Evolutionary conservation across 768 basidiomycete species (phyloP), one percentile per base, ranked within the genome.

Genomic region (Terana coerulea): DNA sequence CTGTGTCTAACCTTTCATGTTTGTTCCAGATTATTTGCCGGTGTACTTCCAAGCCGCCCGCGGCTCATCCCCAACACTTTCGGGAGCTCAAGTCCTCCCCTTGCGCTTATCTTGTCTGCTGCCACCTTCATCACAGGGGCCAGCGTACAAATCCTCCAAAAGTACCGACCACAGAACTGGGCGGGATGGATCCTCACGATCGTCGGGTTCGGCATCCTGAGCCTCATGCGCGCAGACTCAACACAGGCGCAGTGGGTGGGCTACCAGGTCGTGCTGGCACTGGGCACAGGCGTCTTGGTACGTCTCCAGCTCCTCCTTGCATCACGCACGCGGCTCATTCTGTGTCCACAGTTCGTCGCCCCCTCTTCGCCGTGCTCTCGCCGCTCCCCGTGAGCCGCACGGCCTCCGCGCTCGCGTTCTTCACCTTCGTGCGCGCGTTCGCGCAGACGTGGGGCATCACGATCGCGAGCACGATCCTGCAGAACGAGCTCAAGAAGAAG

Each of bases 361-460:
- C 55, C 61, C 3, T 59, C 19, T 64, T 61, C 52, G 53, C 63
- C 7, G 34, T 60, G 21, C 45, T 64, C 5, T 59, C 63, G 3
- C 67, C 71, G 0, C 56, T 71, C 0, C 63, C 65, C 1, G 58
- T 67, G 2, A 35, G 55, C 3, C 58, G 60, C 19, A 67, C 61
- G 29, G 72, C 72, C 10, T 54, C 64, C 1, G 72, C 72, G 5
- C 60, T 73, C 5, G 61, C 63, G 0, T 65, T 66, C 61, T 66
- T 60, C 57, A 54, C 55, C 7, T 66, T 66, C 57, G 51, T 54
- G 9, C 55, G 65, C 3, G 40, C 51, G 15, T 64, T 62, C 29
- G 55, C 57, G 2, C 61, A 80, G 72, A 67, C 68, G 5, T 78
- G 78, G 74, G 82, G 81, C 0, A 64, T 81, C 55, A 69, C 75